These are phyloP conservation scores for Zoysia japonica DNA, from an alignment of 176 grass and related monocot species.

Conservation along the genomic window DNA sequence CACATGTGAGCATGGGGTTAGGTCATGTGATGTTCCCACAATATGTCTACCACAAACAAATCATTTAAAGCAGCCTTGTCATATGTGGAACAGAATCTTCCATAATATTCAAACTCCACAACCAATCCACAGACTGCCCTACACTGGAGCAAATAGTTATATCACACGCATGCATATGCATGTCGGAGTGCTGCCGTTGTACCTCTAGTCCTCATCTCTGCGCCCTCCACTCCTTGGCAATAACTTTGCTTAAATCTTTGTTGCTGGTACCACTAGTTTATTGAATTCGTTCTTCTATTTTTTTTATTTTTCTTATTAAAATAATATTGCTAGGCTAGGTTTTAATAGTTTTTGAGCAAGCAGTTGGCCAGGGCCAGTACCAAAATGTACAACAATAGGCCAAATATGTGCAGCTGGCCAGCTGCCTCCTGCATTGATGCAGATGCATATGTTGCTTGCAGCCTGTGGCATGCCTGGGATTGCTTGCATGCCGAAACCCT, in stretches of 20 bases:
- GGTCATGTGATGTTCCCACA: conserved; percentile 82
- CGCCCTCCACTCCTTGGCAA: not conserved
- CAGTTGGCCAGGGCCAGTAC: conserved; percentile 22
- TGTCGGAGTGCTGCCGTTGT: not conserved
- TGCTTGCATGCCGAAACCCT: conserved; percentile 36
- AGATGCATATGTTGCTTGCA: conserved; percentile 47
- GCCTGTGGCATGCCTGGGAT: conserved; percentile 39
- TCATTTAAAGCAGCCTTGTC: conserved; percentile 62
- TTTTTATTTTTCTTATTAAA: conserved; percentile 18
- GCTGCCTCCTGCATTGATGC: conserved; percentile 40
- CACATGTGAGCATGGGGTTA: conserved; percentile 82
- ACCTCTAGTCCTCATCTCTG: too few relatives aligned
- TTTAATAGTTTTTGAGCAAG: conserved; percentile 12
- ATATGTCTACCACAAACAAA: conserved; percentile 63
- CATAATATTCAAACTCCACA: conserved; percentile 72
- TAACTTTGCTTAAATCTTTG: conserved; percentile 6
- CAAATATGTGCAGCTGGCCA: conserved; percentile 5
- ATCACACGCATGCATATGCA: conserved; percentile 3
- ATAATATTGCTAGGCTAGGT: not conserved
- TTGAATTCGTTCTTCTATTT: not conserved
- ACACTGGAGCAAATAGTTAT: conserved; percentile 27
- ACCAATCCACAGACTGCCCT: conserved; percentile 52
- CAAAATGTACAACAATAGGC: conserved; percentile 27
- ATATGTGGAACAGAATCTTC: conserved; percentile 94
- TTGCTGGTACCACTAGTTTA: conserved; percentile 16